phyloP scores from a whole-genome alignment of 176 grass and related monocot species.

The Cocos nucifera region DNA sequence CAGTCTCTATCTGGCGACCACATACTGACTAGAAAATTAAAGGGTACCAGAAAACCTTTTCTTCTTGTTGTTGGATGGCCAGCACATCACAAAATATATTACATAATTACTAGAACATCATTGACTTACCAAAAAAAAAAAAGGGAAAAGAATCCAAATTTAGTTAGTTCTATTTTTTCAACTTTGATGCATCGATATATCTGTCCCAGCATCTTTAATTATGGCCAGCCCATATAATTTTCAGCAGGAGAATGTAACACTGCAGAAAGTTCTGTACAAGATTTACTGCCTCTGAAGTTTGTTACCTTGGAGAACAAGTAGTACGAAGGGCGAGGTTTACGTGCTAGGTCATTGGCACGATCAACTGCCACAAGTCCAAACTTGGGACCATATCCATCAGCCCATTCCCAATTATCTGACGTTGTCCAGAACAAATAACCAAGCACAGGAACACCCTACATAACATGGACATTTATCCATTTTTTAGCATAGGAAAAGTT shows the following conservation, averaged over 20 bases:
- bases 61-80: too few relatives aligned
- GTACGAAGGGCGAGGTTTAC: conserved; percentile 80
- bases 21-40: too few relatives aligned
- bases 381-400: conserved; percentile 95
- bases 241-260: not conserved
- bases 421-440: conserved; percentile 97
- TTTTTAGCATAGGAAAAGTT: not conserved
- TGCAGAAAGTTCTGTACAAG: not conserved
- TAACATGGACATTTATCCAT: conserved; percentile 23
- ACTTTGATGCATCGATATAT: too few relatives aligned
- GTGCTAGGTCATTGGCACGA: conserved; percentile 68
- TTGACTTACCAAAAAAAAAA: too few relatives aligned
- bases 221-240: too few relatives aligned
- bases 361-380: conserved; percentile 88
- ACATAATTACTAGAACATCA: too few relatives aligned
- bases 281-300: not conserved
- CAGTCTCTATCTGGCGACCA: too few relatives aligned
- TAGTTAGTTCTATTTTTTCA: too few relatives aligned
- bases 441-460: conserved; percentile 79
- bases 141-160: too few relatives aligned
- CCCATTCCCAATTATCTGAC: conserved; percentile 99
- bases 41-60: too few relatives aligned
- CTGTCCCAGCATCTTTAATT: too few relatives aligned
- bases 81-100: too few relatives aligned
- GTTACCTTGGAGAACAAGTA: conserved; percentile 77